Conservation (phyloP, 75 land plant species). For the Pinus taeda region DNA sequence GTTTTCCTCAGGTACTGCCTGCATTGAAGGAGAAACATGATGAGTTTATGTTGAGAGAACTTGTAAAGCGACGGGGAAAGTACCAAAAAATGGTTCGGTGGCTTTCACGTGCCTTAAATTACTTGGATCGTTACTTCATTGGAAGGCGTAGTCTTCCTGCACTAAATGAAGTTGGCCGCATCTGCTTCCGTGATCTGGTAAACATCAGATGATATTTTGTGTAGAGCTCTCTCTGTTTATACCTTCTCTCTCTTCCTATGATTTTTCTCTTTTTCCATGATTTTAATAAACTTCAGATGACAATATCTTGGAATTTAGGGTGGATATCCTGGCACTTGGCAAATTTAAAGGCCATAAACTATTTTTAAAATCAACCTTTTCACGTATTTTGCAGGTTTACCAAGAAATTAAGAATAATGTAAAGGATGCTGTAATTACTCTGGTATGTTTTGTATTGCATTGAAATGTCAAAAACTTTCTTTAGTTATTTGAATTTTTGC, state of each 20-base stretch:
- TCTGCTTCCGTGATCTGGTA: constrained; percentile 90
- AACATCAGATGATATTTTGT: background rate
- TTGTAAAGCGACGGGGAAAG: constrained; percentile 87
- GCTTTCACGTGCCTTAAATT: constrained; percentile 88
- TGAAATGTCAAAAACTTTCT: background rate
- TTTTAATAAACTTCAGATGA: background rate
- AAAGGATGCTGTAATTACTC: constrained; percentile 84
- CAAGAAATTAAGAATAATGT: constrained; percentile 78
- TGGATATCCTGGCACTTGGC: background rate
- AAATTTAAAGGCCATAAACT: background rate
- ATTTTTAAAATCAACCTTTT: constrained; percentile 1
- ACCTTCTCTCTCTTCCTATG: background rate
- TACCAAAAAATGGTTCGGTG: constrained; percentile 96
- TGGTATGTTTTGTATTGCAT: constrained; percentile 48
- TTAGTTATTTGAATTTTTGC: background rate
- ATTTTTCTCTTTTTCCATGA: background rate
- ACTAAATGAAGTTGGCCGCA: constrained; percentile 83
- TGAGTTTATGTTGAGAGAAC: constrained; percentile 93
- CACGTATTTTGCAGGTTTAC: constrained; percentile 59
- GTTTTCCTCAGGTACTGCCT: constrained; percentile 67
- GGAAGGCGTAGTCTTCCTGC: constrained; percentile 81
- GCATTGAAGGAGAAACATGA: constrained; percentile 91
- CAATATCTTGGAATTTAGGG: background rate
- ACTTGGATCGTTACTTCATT: constrained; percentile 90
- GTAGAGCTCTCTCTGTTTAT: no score